Percentiles rank a stretch among this genome's conserved stretches.
Evolutionary conservation across 2,329 filamentous ascomycete genomes (phyloP).

Genomic region (Venturia effusa): DNA sequence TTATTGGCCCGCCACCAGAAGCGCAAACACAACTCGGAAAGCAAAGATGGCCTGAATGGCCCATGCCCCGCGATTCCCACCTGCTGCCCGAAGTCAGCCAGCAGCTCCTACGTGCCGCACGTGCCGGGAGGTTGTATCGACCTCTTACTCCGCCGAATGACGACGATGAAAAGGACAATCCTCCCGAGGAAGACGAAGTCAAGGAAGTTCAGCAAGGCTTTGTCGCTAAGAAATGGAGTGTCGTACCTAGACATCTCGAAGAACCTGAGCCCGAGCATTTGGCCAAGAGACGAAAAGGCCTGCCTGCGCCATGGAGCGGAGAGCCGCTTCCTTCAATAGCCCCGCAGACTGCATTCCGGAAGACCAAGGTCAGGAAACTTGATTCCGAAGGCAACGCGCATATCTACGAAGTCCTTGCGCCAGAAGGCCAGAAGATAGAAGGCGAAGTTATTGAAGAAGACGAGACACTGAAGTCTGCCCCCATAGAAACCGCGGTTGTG

Average conservation of each 20-base stretch:
- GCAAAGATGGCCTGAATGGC: slow-evolving; percentile 66
- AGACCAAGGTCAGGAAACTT: slow-evolving; percentile 67
- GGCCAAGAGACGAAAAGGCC: slow-evolving; percentile 49
- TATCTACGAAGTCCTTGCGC: slow-evolving; percentile 72
- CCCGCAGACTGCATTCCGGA: slow-evolving; percentile 46
- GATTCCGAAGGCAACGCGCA: slow-evolving; percentile 71
- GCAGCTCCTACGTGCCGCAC: slow-evolving; percentile 69
- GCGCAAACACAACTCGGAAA: slow-evolving; percentile 48
- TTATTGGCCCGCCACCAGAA: slow-evolving; percentile 50
- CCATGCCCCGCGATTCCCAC: slow-evolving; percentile 79
- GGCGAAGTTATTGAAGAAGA: slow-evolving; percentile 62
- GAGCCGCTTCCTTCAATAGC: slow-evolving; percentile 21
- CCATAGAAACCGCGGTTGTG: slow-evolving; percentile 39
- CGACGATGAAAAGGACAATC: slow-evolving; percentile 16
- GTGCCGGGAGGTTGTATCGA: slow-evolving; percentile 68
- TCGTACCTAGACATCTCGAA: slow-evolving; percentile 45
- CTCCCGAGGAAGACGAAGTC: slow-evolving; percentile 31
- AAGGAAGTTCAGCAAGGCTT: slow-evolving; percentile 32
- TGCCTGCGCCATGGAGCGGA: slow-evolving; percentile 41
- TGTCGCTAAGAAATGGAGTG: slow-evolving; percentile 46
- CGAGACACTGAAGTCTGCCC: slow-evolving; percentile 18
- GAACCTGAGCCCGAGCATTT: slow-evolving; percentile 50
- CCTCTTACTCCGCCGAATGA: slow-evolving; percentile 52
- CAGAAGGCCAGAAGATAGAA: slow-evolving; percentile 67
- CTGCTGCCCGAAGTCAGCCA: slow-evolving; percentile 70